Evolutionary conservation across 208 protist species (phyloP), one percentile per base, ranked within the genome.

Genomic region (Zelonia costaricensis): DNA sequence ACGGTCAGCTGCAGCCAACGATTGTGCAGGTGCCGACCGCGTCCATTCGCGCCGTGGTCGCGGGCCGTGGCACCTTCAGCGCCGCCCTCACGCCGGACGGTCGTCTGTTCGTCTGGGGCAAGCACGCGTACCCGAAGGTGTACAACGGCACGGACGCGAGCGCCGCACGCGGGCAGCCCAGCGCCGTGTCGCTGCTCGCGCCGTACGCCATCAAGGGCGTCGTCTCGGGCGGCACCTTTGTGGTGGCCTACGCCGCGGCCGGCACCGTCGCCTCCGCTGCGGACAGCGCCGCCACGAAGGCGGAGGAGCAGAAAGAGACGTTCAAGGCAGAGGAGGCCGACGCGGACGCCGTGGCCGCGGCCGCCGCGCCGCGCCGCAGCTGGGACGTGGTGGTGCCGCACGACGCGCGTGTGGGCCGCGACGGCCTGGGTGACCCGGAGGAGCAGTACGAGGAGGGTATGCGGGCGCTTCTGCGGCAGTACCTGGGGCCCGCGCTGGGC

Each of bases 321-420:
- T 23, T 22, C 13, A 30, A 72, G 23, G 31, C 7, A 10, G 38
- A 38, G 16, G 42, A 48, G 3, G 49, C 18, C 18, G 62, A 58
- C 43, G 8, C 1, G 43, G 47, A 31, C 28, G 22, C 40, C 0
- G 52, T 18, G 10, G 28, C 30, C 4, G 25, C 43, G 12, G 27
- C 46, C 9, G 12, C 4, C 18, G 27, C 20, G 23, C 47, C n/a
- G 48, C 59, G 10, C 15, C 36, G 38, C 22, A 60, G 44, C 12
- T 94, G 84, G 82, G 82, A 90, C 28, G 64, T 94, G n/a, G 66
- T 85, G 13, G 74, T 94, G 20, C 80, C 88, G 61, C 88, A 94
- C 43, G 80, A 94, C 51, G 73, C 69, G 20, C 81, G 84, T 36
- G 67, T 84, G 25, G 52, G 47, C 22, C 36, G 61, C 47, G 43